Evolutionary conservation across 345 rosid genomes (phyloP).

Genomic region (Toxicodendron radicans): DNA sequence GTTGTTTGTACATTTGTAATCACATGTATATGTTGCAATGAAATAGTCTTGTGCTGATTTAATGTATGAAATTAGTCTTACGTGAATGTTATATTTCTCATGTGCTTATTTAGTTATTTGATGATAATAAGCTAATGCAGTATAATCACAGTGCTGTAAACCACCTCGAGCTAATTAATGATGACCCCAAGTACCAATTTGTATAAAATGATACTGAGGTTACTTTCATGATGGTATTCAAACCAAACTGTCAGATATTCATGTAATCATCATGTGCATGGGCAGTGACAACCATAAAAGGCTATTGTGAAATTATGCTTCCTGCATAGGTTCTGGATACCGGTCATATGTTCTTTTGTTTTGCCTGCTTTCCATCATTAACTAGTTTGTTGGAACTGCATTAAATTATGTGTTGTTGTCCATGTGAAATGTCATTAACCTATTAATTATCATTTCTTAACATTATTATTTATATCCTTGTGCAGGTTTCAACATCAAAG

Average conservation of each 20-base stretch:
- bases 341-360: not conserved
- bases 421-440: constrained; percentile 4
- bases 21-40: not conserved
- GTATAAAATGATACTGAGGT: constrained; percentile 1
- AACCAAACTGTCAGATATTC: not conserved
- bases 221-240: not conserved
- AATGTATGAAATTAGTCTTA: not conserved
- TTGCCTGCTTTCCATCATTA: not conserved
- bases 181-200: not conserved
- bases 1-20: not conserved
- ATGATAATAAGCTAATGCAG: not conserved
- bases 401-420: constrained; percentile 1
- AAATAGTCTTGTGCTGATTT: not conserved
- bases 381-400: constrained; percentile 18
- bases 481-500: constrained; percentile 54
- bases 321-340: constrained; percentile 1
- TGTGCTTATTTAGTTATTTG: not conserved
- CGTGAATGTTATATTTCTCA: not conserved
- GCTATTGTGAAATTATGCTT: not conserved
- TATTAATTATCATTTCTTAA: constrained; percentile 7
- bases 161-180: not conserved
- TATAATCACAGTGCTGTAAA: not conserved
- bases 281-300: not conserved
- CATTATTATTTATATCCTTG: not conserved
- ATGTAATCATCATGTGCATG: not conserved